Percentiles rank a stretch among this genome's conserved stretches.
These are phyloP conservation scores for Fusarium secorum DNA, from an alignment of 2,329 filamentous ascomycete genomes.

Conservation along the genomic window DNA sequence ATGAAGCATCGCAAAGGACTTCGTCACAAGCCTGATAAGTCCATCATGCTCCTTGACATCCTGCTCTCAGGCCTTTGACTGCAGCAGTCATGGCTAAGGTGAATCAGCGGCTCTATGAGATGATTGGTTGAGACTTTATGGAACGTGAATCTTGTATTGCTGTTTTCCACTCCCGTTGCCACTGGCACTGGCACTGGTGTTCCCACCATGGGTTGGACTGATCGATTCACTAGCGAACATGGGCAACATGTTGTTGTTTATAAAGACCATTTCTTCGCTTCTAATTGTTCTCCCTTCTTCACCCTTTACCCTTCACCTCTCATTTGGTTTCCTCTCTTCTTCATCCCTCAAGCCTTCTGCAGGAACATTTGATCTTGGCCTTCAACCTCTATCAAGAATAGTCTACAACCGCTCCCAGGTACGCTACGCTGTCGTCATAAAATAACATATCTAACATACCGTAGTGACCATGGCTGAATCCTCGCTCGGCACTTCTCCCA, in stretches of 20 bases:
- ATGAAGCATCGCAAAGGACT: neutral
- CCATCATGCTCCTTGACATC: neutral
- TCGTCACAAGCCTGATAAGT: neutral
- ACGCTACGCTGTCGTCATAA: neutral
- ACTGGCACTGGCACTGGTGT: neutral
- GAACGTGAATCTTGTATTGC: neutral
- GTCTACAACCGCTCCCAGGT: neutral
- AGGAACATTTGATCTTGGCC: neutral
- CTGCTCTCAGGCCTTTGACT: neutral
- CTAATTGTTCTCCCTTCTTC: neutral
- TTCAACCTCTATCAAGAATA: too few relatives aligned
- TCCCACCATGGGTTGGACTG: neutral
- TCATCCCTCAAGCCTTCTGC: neutral
- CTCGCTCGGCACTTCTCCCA: neutral
- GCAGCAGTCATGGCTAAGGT: neutral
- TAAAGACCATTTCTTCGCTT: neutral
- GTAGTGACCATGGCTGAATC: neutral
- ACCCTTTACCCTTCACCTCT: neutral
- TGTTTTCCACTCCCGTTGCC: neutral
- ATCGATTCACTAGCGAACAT: neutral
- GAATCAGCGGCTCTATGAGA: neutral
- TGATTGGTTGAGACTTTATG: neutral
- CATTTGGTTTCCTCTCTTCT: neutral
- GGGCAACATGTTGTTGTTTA: neutral
- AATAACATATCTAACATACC: neutral